These are phyloP conservation scores for Lepidopterella palustris DNA, from an alignment of 495 filamentous ascomycete genomes.

Conservation along the genomic window DNA sequence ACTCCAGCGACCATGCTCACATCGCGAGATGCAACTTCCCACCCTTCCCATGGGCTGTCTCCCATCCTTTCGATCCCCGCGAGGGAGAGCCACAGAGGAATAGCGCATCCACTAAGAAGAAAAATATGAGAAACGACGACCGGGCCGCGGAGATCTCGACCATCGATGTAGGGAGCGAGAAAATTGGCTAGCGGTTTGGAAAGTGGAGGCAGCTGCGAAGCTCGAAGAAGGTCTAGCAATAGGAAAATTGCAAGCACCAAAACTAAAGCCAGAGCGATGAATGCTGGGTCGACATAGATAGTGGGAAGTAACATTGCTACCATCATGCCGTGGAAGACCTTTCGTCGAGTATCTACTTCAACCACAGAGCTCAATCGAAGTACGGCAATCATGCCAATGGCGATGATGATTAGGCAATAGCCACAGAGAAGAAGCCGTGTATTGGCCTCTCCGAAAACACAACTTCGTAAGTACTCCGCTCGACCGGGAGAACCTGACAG, in stretches of 20 bases:
- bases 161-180: slow-evolving; percentile 89
- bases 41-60: slow-evolving; percentile 52
- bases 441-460: slow-evolving; percentile 61
- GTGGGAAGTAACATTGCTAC: slow-evolving; percentile 88
- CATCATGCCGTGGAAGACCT: slow-evolving; percentile 98
- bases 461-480: slow-evolving; percentile 18
- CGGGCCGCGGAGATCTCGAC: slow-evolving; percentile 82
- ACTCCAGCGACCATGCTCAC: slow-evolving; percentile 85
- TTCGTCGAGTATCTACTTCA: slow-evolving; percentile 93
- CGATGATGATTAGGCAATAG: slow-evolving; percentile 66
- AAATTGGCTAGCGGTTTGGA: slow-evolving; percentile 76
- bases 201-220: slow-evolving; percentile 82
- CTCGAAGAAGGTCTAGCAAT: slow-evolving; percentile 80
- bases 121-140: slow-evolving; percentile 97
- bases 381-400: slow-evolving; percentile 64
- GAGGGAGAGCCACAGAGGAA: slow-evolving; percentile 87
- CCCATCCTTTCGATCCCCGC: slow-evolving; percentile 53
- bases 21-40: slow-evolving; percentile 65
- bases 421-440: slow-evolving; percentile 68
- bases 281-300: slow-evolving; percentile 77
- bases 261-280: slow-evolving; percentile 66
- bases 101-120: slow-evolving; percentile 89
- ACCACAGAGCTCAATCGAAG: slow-evolving; percentile 60
- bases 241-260: slow-evolving; percentile 76
- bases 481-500: background rate